Conservation (phyloP, 1,139 yeast genomes). For the Kodamaea alishanica region DNA sequence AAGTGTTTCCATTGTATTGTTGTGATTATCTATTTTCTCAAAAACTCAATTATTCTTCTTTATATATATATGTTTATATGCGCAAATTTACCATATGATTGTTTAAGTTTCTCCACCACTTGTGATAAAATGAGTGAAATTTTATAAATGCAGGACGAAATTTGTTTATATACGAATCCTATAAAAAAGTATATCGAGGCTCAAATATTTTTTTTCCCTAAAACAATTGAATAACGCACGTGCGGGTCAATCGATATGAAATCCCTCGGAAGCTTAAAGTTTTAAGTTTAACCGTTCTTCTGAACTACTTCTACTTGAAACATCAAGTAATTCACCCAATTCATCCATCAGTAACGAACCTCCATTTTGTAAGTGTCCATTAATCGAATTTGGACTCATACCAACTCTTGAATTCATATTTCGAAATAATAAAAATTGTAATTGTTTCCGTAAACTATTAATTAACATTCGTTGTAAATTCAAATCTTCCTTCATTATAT, state of each 20-base stretch:
- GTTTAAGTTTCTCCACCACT: background rate
- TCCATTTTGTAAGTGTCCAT: background rate
- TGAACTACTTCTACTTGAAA: slow-evolving; percentile 29
- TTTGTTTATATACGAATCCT: too few species aligned
- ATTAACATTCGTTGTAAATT: slow-evolving; percentile 44
- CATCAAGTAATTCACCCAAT: slow-evolving; percentile 16
- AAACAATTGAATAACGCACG: too few species aligned
- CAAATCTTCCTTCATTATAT: slow-evolving; percentile 48
- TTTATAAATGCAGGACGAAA: too few species aligned
- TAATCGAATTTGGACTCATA: background rate
- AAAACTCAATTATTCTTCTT: background rate
- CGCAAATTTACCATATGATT: too few species aligned
- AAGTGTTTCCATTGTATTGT: slow-evolving; percentile 63
- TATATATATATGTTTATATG: too few species aligned
- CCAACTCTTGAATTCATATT: slow-evolving; percentile 13
- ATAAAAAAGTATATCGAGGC: too few species aligned
- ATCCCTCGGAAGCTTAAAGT: slow-evolving; percentile 8
- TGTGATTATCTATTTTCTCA: background rate
- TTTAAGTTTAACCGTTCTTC: slow-evolving; percentile 40
- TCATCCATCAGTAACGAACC: slow-evolving; percentile 6
- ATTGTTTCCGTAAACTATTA: slow-evolving; percentile 48
- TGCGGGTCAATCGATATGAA: too few species aligned
- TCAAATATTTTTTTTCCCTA: too few species aligned
- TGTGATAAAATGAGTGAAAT: too few species aligned
- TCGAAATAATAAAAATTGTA: slow-evolving; percentile 46